Evolutionary conservation across 345 rosid species (phyloP).

Genomic region (Brassica nigra): DNA sequence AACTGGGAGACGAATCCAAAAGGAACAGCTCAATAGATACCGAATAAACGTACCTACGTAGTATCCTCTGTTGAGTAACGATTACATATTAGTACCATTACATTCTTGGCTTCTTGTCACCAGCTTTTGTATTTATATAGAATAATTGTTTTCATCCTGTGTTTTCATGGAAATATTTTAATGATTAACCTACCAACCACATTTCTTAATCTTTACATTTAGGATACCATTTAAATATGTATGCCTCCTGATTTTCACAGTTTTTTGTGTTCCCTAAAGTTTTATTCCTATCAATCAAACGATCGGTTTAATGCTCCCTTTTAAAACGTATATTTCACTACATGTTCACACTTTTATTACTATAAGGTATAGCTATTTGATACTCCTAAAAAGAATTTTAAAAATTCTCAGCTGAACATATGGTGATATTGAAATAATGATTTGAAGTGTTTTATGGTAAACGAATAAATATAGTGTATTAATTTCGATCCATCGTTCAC

Average conservation of each 20-base stretch:
- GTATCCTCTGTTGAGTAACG: constrained; percentile 4
- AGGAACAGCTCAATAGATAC: neutral
- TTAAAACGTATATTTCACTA: neutral
- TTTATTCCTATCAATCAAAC: constrained; percentile 8
- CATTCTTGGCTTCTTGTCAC: constrained; percentile 22
- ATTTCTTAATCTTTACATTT: constrained; percentile 43
- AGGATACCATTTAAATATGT: neutral
- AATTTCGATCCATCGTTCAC: neutral
- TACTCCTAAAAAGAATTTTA: neutral
- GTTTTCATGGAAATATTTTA: constrained; percentile 27
- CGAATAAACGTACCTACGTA: constrained; percentile 6
- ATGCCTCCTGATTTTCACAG: constrained; percentile 1
- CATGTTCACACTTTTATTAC: neutral
- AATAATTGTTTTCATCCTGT: neutral
- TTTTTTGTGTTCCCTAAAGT: neutral
- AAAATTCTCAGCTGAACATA: neutral
- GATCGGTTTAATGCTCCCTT: neutral
- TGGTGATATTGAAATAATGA: neutral
- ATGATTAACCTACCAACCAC: constrained; percentile 43
- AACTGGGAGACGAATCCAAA: neutral
- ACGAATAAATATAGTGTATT: neutral
- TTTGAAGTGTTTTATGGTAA: neutral
- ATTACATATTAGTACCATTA: constrained; percentile 1
- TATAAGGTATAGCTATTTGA: neutral
- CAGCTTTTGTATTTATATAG: constrained; percentile 22